Percentiles rank a stretch among this genome's conserved stretches.
phyloP scores from a whole-genome alignment of 1,284 basidiomycete species.

The Boletus sp. region DNA sequence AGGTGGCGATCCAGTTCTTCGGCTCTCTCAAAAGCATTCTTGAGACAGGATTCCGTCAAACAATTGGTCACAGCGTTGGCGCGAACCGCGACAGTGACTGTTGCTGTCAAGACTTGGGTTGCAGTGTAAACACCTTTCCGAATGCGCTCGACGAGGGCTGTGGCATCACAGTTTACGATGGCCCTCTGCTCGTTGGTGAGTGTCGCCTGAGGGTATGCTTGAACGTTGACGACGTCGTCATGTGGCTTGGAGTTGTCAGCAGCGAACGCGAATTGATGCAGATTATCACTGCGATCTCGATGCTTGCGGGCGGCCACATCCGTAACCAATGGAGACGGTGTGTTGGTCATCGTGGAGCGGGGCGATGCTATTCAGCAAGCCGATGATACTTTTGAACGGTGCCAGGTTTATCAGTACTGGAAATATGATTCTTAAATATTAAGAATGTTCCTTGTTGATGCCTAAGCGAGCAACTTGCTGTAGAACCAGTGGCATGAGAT shows the following conservation, averaged over 20 bases:
- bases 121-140: conserved; percentile 24
- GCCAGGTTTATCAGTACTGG: too few species aligned
- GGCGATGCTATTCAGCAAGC: not conserved
- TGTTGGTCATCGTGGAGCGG: conserved; percentile 6
- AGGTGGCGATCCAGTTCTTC: conserved; percentile 48
- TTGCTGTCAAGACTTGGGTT: conserved; percentile 26
- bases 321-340: not conserved
- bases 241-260: conserved; percentile 4
- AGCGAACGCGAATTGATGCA: conserved; percentile 7
- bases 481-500: conserved; percentile 2
- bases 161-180: conserved; percentile 32
- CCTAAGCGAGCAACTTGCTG: conserved; percentile 15
- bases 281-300: conserved; percentile 20
- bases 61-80: conserved; percentile 44
- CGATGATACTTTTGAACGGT: conserved; percentile 13
- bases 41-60: conserved; percentile 53
- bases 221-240: conserved; percentile 19
- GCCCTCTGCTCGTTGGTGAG: conserved; percentile 26
- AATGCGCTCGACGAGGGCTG: conserved; percentile 23
- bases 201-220: conserved; percentile 25
- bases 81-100: conserved; percentile 27
- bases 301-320: conserved; percentile 28
- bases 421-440: not conserved
- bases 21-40: conserved; percentile 50
- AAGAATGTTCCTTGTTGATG: not conserved